Conservation (phyloP, 23 red algal genomes). For the Cyanidium caldarium region DNA sequence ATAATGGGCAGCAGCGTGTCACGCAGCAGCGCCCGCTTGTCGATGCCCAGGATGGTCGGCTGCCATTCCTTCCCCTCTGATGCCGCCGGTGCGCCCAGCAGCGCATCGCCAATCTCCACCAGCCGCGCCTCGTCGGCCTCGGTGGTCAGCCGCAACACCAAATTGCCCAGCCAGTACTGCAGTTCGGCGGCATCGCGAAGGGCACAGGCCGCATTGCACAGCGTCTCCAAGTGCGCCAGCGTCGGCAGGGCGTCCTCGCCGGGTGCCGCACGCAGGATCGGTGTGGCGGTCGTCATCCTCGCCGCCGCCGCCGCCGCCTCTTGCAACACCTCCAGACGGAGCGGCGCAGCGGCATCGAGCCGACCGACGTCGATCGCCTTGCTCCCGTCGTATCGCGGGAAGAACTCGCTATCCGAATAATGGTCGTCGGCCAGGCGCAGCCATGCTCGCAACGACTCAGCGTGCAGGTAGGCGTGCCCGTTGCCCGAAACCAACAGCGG, state of each 20-base stretch:
- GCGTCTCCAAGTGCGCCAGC: conserved; percentile 51
- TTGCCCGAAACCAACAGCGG: conserved; percentile 48
- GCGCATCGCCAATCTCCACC: conserved; percentile 37
- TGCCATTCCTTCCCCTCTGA: conserved; percentile 1
- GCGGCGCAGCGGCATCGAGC: background rate
- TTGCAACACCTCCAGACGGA: background rate
- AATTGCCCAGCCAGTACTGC: conserved; percentile 39
- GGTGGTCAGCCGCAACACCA: conserved; percentile 31
- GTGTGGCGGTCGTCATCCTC: background rate
- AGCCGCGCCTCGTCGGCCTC: conserved; percentile 37
- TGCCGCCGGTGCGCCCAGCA: conserved; percentile 4
- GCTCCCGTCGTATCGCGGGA: background rate
- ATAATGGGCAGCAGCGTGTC: conserved; percentile 39
- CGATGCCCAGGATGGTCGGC: conserved; percentile 17
- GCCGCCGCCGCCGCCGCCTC: conserved; percentile 19
- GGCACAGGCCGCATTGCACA: conserved; percentile 20
- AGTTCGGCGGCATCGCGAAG: conserved; percentile 38
- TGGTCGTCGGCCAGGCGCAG: conserved; percentile 46
- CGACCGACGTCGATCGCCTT: background rate
- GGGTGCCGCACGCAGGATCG: conserved; percentile 15
- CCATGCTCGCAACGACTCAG: conserved; percentile 30
- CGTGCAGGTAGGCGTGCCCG: conserved; percentile 45
- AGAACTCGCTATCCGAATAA: conserved; percentile 44
- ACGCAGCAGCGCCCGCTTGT: conserved; percentile 22
- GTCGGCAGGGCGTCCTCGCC: conserved; percentile 44